phyloP scores from a whole-genome alignment of 2,329 filamentous ascomycete genomes.

The Sporothrix protearum region DNA sequence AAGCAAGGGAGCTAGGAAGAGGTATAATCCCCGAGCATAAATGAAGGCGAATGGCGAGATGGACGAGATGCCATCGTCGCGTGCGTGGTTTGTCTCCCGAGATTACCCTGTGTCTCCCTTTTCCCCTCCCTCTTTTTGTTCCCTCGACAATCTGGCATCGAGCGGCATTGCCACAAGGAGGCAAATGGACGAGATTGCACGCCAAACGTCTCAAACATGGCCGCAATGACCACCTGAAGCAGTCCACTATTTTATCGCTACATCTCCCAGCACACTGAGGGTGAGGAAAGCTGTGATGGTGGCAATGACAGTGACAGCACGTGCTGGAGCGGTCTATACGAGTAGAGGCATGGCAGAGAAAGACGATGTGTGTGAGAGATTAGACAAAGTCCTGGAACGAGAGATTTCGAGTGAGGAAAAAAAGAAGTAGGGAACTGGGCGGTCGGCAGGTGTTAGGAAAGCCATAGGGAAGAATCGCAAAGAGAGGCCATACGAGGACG shows the following conservation, averaged over 20 bases:
- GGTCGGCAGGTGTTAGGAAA: conserved; percentile 6
- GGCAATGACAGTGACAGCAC: background rate
- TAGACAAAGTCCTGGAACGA: background rate
- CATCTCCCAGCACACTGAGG: background rate
- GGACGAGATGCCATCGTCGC: background rate
- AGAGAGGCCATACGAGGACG: background rate
- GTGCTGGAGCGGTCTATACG: background rate
- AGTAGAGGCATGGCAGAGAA: background rate
- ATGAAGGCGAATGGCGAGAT: too few species aligned
- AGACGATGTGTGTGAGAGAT: background rate
- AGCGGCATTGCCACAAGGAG: background rate
- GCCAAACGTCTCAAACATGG: background rate
- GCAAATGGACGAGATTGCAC: background rate
- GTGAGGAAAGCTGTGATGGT: background rate
- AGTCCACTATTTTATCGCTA: background rate
- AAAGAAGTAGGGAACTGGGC: background rate
- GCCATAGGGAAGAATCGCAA: background rate
- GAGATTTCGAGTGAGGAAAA: background rate
- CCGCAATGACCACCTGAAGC: background rate
- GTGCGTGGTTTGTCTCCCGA: background rate
- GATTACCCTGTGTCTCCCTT: background rate
- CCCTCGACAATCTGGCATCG: background rate
- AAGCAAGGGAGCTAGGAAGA: background rate
- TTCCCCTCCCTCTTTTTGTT: background rate
- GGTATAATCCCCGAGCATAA: background rate